Evolutionary conservation across 371 early-diverging fungal species (phyloP).

Genomic region (Coemansia sp.): DNA sequence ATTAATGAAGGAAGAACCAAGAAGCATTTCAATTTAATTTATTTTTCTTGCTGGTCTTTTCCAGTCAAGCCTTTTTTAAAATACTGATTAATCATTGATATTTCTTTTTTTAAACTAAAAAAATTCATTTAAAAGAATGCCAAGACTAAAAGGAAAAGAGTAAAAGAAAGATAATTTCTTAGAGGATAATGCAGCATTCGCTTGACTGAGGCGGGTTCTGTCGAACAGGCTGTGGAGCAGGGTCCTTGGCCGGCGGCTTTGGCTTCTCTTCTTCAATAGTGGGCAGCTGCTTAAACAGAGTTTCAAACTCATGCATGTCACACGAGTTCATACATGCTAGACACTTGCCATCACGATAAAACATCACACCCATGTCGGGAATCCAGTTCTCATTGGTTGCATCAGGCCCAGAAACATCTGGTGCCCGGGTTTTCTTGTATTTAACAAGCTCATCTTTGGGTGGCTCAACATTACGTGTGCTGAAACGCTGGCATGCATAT

Average conservation of each 20-base stretch:
- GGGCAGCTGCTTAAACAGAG: background rate
- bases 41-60: no score
- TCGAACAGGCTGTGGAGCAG: background rate
- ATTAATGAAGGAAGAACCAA: no score
- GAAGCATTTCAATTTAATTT: no score
- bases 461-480: background rate
- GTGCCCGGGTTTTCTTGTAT: background rate
- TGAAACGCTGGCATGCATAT: conserved; percentile 3
- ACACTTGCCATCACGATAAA: background rate
- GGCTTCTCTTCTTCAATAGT: conserved; percentile 2
- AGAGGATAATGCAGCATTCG: conserved; percentile 14
- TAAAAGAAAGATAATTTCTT: background rate
- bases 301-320: conserved; percentile 9
- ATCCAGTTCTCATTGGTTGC: background rate
- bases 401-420: background rate
- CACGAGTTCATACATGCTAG: conserved; percentile 5
- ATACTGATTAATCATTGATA: no score
- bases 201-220: background rate
- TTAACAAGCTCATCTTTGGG: background rate
- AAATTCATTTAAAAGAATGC: background rate
- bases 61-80: no score
- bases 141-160: no score
- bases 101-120: no score
- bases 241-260: background rate
- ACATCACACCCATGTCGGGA: conserved; percentile 6